Evolutionary conservation across 202 grass and related monocot genomes (phyloP).

Genomic region (Bolboschoenoplectus hybrid): DNA sequence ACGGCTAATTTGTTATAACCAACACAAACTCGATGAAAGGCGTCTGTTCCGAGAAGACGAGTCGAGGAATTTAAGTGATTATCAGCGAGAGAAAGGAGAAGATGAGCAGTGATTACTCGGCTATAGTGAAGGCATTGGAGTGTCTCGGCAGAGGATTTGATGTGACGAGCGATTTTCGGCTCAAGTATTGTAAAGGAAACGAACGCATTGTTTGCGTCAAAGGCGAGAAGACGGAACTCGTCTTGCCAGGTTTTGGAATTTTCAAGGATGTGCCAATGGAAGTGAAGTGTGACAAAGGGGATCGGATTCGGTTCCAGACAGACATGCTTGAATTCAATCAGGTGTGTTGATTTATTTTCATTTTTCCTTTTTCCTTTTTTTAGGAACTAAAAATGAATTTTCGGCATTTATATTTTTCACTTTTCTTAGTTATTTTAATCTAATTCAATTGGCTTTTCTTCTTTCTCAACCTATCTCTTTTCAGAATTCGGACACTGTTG

Average conservation of each 20-base stretch:
- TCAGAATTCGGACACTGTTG: neutral
- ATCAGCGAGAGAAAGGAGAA: constrained; percentile 5
- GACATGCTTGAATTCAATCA: constrained; percentile 80
- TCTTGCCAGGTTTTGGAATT: constrained; percentile 68
- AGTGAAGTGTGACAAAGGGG: constrained; percentile 91
- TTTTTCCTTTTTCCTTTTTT: neutral
- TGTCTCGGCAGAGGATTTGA: constrained; percentile 85
- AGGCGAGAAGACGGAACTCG: constrained; percentile 52
- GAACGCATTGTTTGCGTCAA: constrained; percentile 53
- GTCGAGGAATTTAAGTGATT: neutral
- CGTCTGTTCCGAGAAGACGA: neutral
- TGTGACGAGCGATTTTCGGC: constrained; percentile 71
- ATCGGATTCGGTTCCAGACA: constrained; percentile 78
- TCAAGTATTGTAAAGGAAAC: constrained; percentile 74
- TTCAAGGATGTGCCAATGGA: constrained; percentile 55
- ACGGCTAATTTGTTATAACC: neutral
- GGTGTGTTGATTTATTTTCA: constrained; percentile 45
- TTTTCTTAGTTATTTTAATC: neutral
- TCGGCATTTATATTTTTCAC: neutral
- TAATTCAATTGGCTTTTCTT: neutral
- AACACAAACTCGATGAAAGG: neutral
- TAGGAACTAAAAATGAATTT: neutral
- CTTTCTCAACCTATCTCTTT: neutral
- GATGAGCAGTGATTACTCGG: constrained; percentile 24
- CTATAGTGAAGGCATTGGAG: constrained; percentile 55